Base-by-base conservation (phyloP, 352 stramenopile species). In the Globisporangium solare region DNA sequence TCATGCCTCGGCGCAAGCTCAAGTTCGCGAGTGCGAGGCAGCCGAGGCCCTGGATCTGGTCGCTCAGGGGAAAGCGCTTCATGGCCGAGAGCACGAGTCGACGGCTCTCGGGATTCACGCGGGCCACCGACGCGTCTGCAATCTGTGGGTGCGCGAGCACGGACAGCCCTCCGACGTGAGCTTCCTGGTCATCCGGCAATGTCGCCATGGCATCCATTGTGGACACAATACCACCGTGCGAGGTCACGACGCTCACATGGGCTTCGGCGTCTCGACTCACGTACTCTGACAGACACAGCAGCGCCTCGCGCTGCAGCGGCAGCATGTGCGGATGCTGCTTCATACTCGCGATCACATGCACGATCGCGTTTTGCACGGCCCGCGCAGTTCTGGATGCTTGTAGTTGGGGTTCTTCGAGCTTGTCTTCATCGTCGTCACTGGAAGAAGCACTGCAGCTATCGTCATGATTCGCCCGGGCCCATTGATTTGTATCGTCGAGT, bases 31-130 rank as follows among this genome's bases (percentile, higher is more conserved):
- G 61, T 3, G 75, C 74, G 3, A 88, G 62, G 32, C 66, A 82
- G 7, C 68, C 56, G 17, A 88, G 60, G 2, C 75, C 78, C 47
- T 88, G 75, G 1, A 86, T 53, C 51, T 83, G 69, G 54, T 86
- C 75, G 22, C 68, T 77, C 15, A 83, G 52, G n/a, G 73, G 73
- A 51, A 88, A 86, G 0, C 74, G 64, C 39, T 66, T 63, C 78
- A 86, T 86, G 40, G 75, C 71, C 11, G 73, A 79, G 20, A 88
- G 62, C 12, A 85, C 78, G 6, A 88, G 66, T 7, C 71, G 69
- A 0, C 71, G 63, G 20, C 69, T 88, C 53, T 86, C 73, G 2
- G 71, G 69, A 37, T 71, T 76, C 14, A 88, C 75, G 10, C 74
- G 71, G 18, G 83, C 58, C 11, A 83, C 61, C 0, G 71, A 66